These are phyloP conservation scores for Phallus indusiatus DNA, from an alignment of 768 basidiomycete species.

Conservation along the genomic window DNA sequence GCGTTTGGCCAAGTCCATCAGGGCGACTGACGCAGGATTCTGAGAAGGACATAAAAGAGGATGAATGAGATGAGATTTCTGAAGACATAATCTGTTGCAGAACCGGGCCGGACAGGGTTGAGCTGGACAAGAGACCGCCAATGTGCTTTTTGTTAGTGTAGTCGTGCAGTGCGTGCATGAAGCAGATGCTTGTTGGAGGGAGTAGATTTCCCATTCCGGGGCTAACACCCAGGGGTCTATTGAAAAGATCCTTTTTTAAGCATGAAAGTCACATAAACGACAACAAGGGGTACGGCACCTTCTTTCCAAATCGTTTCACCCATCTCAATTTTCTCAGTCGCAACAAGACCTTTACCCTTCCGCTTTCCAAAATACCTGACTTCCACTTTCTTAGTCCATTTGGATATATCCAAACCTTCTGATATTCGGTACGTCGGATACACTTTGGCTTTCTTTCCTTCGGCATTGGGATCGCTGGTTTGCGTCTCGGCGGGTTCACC, in stretches of 20 bases:
- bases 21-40: constrained; percentile 56
- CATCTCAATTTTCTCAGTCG: constrained; percentile 51
- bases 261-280: not conserved
- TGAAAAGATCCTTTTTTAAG: not conserved
- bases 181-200: constrained; percentile 45
- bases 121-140: constrained; percentile 42
- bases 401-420: constrained; percentile 47
- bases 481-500: not conserved
- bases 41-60: constrained; percentile 65
- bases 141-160: constrained; percentile 29
- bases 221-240: constrained; percentile 64
- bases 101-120: constrained; percentile 54
- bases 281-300: constrained; percentile 12
- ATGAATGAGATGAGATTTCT: constrained; percentile 51
- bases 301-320: constrained; percentile 81
- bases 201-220: constrained; percentile 81
- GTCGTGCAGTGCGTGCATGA: constrained; percentile 75
- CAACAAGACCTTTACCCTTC: constrained; percentile 81
- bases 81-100: constrained; percentile 71
- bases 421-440: constrained; percentile 61
- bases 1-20: constrained; percentile 52
- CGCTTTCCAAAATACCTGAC: constrained; percentile 57
- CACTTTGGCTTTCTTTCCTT: constrained; percentile 14
- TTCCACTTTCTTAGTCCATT: constrained; percentile 54
- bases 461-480: constrained; percentile 1